A percentile compares a stretch with the other conserved stretches of the same genome.
These are phyloP conservation scores for Nadsonia commutata DNA, from an alignment of 1,139 yeast species.

Conservation along the genomic window DNA sequence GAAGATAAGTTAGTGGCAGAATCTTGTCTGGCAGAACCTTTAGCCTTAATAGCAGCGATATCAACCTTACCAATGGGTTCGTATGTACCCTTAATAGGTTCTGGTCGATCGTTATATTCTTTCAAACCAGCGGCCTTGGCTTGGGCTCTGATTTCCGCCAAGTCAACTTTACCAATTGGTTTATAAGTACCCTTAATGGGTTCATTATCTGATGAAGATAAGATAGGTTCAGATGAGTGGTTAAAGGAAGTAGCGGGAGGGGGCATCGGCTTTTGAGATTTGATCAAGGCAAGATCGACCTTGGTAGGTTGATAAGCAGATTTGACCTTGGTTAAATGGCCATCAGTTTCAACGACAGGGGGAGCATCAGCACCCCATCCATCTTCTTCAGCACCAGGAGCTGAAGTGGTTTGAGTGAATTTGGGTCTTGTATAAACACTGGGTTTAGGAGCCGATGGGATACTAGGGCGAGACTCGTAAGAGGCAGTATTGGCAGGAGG, in stretches of 20 bases:
- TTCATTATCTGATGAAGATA: constrained; percentile 15
- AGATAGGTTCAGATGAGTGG: constrained; percentile 14
- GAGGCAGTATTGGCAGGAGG: neutral
- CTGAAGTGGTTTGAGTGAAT: constrained; percentile 11
- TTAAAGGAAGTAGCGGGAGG: constrained; percentile 14
- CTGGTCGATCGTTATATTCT: constrained; percentile 10
- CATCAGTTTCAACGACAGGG: constrained; percentile 26
- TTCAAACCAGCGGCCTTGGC: constrained; percentile 18
- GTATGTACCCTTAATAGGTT: constrained; percentile 29
- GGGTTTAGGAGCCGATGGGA: neutral
- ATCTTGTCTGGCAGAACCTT: constrained; percentile 6
- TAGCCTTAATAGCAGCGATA: constrained; percentile 9
- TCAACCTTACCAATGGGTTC: constrained; percentile 8
- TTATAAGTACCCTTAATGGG: constrained; percentile 23
- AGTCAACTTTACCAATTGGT: constrained; percentile 46
- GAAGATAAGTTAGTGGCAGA: constrained; percentile 7
- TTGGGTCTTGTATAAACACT: neutral
- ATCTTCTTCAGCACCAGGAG: constrained; percentile 26
- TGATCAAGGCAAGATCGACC: constrained; percentile 31
- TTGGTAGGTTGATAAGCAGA: constrained; percentile 59
- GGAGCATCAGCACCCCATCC: constrained; percentile 48
- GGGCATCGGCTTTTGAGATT: constrained; percentile 22
- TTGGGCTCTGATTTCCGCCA: constrained; percentile 31
- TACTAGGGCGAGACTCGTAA: neutral
- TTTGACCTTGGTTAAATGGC: constrained; percentile 31